Conservation (phyloP, 345 rosid species). For the Rhodamnia argentea region DNA sequence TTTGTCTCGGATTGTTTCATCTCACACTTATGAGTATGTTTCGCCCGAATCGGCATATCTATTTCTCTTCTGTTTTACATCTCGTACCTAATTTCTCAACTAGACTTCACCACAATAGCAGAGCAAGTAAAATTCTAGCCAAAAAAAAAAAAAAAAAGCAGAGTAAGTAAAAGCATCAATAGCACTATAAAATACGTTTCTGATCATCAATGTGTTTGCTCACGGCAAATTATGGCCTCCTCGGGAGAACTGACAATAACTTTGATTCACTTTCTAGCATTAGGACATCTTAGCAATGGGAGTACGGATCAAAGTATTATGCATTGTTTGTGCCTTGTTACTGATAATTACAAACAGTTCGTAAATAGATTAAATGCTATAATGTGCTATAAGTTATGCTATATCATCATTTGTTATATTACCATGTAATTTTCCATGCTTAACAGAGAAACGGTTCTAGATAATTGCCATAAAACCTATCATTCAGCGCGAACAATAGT, state of each 20-base stretch:
- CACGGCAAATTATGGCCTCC: neutral
- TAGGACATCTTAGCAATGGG: neutral
- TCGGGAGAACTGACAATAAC: fast-evolving
- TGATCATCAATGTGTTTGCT: neutral
- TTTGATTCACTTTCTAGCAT: neutral
- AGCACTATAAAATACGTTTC: neutral
- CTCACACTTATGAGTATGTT: neutral
- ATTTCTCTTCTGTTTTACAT: neutral
- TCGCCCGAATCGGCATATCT: neutral
- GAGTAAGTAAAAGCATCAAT: neutral
- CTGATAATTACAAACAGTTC: fast-evolving
- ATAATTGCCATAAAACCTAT: neutral
- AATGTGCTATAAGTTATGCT: neutral
- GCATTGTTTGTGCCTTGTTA: neutral
- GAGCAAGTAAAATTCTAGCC: neutral
- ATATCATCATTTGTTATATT: neutral
- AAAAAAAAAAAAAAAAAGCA: too few relatives aligned
- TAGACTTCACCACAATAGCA: neutral
- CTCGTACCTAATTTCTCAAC: neutral
- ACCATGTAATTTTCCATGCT: neutral
- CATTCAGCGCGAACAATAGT: neutral
- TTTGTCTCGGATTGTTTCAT: neutral
- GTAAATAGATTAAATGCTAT: neutral
- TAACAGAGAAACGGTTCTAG: neutral
- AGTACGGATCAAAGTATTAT: neutral